These are phyloP conservation scores for Tetrahymena borealis DNA, from an alignment of 73 alveolate species.

Conservation along the genomic window DNA sequence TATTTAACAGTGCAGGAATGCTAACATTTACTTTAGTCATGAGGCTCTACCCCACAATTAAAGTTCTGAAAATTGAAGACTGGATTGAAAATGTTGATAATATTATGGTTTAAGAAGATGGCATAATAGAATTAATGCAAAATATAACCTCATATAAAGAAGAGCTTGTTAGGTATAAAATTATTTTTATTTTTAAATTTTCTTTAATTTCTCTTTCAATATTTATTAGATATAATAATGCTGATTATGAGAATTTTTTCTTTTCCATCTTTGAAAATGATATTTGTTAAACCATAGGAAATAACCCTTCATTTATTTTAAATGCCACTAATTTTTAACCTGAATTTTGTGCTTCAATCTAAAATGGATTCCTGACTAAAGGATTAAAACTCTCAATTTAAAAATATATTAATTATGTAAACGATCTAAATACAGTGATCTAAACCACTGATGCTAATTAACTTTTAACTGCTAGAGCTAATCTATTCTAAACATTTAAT, in stretches of 20 bases:
- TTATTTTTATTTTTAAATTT: neutral
- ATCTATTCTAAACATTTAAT: neutral
- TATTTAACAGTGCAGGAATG: neutral
- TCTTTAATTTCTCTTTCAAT: neutral
- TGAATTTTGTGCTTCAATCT: neutral
- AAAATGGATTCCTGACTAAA: neutral
- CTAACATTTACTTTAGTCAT: neutral
- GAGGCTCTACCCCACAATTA: neutral
- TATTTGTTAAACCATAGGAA: neutral
- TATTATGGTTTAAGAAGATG: neutral
- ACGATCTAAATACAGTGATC: neutral
- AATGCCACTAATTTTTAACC: neutral
- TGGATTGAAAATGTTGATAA: neutral
- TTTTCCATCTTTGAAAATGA: neutral
- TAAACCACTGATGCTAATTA: neutral
- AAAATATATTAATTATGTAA: neutral
- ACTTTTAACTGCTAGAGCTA: neutral
- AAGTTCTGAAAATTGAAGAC: neutral
- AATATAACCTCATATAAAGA: neutral
- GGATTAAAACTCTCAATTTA: neutral
- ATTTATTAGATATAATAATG: neutral
- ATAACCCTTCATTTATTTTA: neutral
- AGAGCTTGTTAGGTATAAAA: neutral
- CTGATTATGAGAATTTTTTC: neutral
- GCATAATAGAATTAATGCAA: neutral